These are phyloP conservation scores for Pseudocercospora ulei DNA, from an alignment of 2,329 filamentous ascomycete genomes.

Conservation along the genomic window DNA sequence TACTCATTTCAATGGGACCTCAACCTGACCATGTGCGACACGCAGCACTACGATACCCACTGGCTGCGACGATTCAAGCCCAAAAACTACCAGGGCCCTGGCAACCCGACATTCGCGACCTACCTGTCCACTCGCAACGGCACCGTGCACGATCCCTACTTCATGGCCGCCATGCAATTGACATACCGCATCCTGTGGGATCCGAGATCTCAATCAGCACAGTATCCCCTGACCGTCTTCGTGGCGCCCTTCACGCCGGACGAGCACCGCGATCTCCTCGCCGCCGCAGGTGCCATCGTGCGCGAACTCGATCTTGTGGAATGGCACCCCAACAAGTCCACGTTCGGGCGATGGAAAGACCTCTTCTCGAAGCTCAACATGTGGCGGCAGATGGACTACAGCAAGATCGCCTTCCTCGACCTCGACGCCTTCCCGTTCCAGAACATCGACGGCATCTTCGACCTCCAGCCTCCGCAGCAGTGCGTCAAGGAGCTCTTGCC, in stretches of 20 bases:
- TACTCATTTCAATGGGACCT: slow-evolving; percentile 18
- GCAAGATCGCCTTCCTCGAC: slow-evolving; percentile 84
- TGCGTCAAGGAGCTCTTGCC: slow-evolving; percentile 19
- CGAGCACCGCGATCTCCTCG: slow-evolving; percentile 19
- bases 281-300: slow-evolving; percentile 21
- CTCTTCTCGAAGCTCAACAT: slow-evolving; percentile 84
- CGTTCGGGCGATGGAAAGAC: slow-evolving; percentile 19
- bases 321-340: slow-evolving; percentile 17
- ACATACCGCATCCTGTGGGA: slow-evolving; percentile 24
- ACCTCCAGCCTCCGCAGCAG: slow-evolving; percentile 15
- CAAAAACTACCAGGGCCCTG: slow-evolving; percentile 22
- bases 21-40: slow-evolving; percentile 13
- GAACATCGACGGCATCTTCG: slow-evolving; percentile 23
- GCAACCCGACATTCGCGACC: slow-evolving; percentile 18
- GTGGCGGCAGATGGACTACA: slow-evolving; percentile 81
- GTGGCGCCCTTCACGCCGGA: slow-evolving; percentile 21
- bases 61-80: slow-evolving; percentile 16
- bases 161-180: slow-evolving; percentile 21
- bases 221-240: slow-evolving; percentile 23
- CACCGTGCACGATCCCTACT: slow-evolving; percentile 22
- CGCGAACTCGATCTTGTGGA: slow-evolving; percentile 20
- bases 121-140: slow-evolving; percentile 21
- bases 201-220: slow-evolving; percentile 17
- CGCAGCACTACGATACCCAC: slow-evolving; percentile 10
- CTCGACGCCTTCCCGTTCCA: slow-evolving; percentile 50